phyloP scores from a whole-genome alignment of 2,329 filamentous ascomycete species.

The Stachybotrys echinatus region DNA sequence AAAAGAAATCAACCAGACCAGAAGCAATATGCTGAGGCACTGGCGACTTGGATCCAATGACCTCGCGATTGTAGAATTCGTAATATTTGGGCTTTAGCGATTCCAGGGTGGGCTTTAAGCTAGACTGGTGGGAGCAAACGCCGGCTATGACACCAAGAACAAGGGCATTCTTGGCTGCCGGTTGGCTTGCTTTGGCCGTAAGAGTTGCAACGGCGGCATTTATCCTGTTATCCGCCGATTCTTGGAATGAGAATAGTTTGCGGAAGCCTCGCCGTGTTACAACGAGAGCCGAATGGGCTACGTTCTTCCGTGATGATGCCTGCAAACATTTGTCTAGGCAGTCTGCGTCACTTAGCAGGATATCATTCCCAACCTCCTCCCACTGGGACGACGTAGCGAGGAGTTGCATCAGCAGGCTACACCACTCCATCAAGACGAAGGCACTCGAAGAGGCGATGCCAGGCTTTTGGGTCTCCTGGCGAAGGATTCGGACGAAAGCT shows the following conservation, averaged over 20 bases:
- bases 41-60: constrained; percentile 70
- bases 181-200: constrained; percentile 59
- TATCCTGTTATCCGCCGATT: constrained; percentile 54
- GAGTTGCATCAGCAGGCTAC: constrained; percentile 69
- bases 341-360: constrained; percentile 65
- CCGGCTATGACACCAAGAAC: constrained; percentile 84
- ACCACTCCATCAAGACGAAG: constrained; percentile 90
- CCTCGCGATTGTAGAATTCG: constrained; percentile 78
- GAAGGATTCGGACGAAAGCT: constrained; percentile 61
- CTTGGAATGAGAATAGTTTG: constrained; percentile 58
- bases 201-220: constrained; percentile 60
- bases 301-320: constrained; percentile 54
- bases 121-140: constrained; percentile 68
- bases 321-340: constrained; percentile 74
- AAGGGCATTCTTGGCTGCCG: constrained; percentile 65
- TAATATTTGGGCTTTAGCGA: constrained; percentile 66
- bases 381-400: constrained; percentile 57
- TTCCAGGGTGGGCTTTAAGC: constrained; percentile 58
- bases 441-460: constrained; percentile 75
- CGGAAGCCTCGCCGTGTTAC: constrained; percentile 77
- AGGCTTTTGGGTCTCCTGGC: constrained; percentile 68
- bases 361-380: constrained; percentile 58
- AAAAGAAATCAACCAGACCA: constrained; percentile 78
- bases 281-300: constrained; percentile 69
- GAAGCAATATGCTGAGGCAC: constrained; percentile 68